These are phyloP conservation scores for Spathaspora sp. DNA, from an alignment of 805 yeast species.

Conservation along the genomic window DNA sequence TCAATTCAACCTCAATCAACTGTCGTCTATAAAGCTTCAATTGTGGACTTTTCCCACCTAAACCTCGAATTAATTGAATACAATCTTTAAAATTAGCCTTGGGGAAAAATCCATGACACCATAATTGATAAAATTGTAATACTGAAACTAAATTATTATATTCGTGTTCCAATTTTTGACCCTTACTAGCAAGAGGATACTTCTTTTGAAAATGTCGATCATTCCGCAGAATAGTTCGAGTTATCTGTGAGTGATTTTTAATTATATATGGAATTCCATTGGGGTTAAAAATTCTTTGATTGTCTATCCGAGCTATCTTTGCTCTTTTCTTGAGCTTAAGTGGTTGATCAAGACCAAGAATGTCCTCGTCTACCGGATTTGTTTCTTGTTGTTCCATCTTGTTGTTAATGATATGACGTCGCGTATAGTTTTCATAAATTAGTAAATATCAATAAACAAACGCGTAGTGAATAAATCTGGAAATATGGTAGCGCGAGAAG, in stretches of 20 bases:
- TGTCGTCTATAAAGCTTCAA: constrained; percentile 30
- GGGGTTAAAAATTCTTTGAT: constrained; percentile 30
- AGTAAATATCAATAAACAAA: background rate
- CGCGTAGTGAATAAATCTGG: background rate
- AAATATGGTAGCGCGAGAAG: background rate
- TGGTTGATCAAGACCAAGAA: constrained; percentile 33
- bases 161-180: constrained; percentile 27
- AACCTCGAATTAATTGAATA: constrained; percentile 46
- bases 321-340: constrained; percentile 29
- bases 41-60: constrained; percentile 42
- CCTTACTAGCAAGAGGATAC: background rate
- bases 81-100: constrained; percentile 77
- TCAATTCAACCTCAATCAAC: constrained; percentile 24
- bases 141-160: constrained; percentile 30
- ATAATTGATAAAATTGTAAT: constrained; percentile 40
- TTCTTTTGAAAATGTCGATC: constrained; percentile 18
- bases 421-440: background rate
- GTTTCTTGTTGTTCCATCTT: background rate
- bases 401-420: background rate
- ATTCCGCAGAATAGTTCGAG: constrained; percentile 21
- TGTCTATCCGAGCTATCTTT: constrained; percentile 35
- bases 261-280: constrained; percentile 32
- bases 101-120: constrained; percentile 62
- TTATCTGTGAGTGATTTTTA: constrained; percentile 26
- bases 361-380: constrained; percentile 11